Conservation (phyloP, 1,284 basidiomycete genomes). For the Moesziomyces sp. region DNA sequence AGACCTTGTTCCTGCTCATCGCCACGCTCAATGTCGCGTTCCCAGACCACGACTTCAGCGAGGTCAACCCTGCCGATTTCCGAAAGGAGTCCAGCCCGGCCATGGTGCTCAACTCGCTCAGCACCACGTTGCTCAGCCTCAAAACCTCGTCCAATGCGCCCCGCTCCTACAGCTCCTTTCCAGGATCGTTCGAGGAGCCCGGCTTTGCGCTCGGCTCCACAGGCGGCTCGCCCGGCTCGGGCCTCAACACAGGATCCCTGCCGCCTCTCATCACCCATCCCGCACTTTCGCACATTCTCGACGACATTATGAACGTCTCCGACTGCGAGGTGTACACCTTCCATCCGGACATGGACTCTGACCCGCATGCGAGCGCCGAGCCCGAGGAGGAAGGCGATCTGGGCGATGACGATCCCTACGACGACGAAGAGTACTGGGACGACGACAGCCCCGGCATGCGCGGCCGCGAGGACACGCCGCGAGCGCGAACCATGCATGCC, state of each 20-base stretch:
- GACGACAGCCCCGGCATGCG: conserved; percentile 44
- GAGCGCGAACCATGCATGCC: conserved; percentile 19
- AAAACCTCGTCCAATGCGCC: conserved; percentile 56
- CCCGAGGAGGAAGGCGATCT: conserved; percentile 72
- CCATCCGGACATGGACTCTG: conserved; percentile 90
- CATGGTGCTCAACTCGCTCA: conserved; percentile 64
- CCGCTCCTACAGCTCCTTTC: conserved; percentile 53
- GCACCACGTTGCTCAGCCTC: conserved; percentile 63
- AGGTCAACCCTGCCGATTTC: conserved; percentile 90
- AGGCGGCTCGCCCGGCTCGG: conserved; percentile 26
- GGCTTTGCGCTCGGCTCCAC: conserved; percentile 31
- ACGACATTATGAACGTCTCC: conserved; percentile 86
- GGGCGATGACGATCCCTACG: conserved; percentile 69
- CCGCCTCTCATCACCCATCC: conserved; percentile 73
- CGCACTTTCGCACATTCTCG: conserved; percentile 83
- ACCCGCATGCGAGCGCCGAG: conserved; percentile 80
- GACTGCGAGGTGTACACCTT: conserved; percentile 97
- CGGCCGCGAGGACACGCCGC: conserved; percentile 44
- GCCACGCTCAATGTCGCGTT: conserved; percentile 96
- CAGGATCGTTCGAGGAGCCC: conserved; percentile 59
- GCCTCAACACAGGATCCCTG: conserved; percentile 19
- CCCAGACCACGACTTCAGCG: conserved; percentile 96
- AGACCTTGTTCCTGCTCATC: conserved; percentile 92
- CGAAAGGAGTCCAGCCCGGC: conserved; percentile 71
- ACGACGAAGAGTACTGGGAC: conserved; percentile 66